Evolutionary conservation across 2,329 filamentous ascomycete species (phyloP), one percentile per base, ranked within the genome.

Genomic region (Penicillium hesseltinei): DNA sequence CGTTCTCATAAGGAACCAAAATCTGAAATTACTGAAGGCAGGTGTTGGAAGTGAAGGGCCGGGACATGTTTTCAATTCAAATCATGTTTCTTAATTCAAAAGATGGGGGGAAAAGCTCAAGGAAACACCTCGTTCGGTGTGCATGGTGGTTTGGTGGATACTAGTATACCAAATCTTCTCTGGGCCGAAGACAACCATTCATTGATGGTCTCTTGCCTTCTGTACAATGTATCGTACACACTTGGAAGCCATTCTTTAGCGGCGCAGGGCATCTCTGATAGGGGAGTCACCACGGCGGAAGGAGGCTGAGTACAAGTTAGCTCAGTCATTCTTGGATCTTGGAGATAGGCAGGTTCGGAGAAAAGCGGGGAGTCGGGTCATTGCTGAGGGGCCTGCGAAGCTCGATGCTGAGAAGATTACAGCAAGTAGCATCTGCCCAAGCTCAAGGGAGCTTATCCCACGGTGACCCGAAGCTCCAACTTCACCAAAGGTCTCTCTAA

Each of bases 211-310:
- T 63, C 61, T 59, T 59, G 59, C 59, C 64, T 65, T 61, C 71
- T 73, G 70, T 73, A 73, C 71, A 73, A 59, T 69, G 57, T 73
- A 72, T 73, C 70, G 69, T 73, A 73, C 71, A 73, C 64, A 55
- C 62, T 56, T 61, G 48, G 59, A 57, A 63, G 49, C 51, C 57
- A 39, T 48, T 51, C 50, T 71, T 60, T 73, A 72, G 59, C 73
- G 64, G 61, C 71, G 73, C 61, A 75, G 69, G 39, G 73, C 72
- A 57, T 76, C 70, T 65, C 71, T 69, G 51, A 74, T 61, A 50
- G 73, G 74, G 44, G 72, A 73, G 55, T 77, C 75, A 45, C 75
- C 75, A 54, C 75, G 73, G 59, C 75, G 75, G 71, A 78, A 78
- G 23, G 75, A 77, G 67, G 75, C 75, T 78, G 60, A 38, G 39